phyloP scores from a whole-genome alignment of 139 green algal genomes.

The Chara braunii region DNA sequence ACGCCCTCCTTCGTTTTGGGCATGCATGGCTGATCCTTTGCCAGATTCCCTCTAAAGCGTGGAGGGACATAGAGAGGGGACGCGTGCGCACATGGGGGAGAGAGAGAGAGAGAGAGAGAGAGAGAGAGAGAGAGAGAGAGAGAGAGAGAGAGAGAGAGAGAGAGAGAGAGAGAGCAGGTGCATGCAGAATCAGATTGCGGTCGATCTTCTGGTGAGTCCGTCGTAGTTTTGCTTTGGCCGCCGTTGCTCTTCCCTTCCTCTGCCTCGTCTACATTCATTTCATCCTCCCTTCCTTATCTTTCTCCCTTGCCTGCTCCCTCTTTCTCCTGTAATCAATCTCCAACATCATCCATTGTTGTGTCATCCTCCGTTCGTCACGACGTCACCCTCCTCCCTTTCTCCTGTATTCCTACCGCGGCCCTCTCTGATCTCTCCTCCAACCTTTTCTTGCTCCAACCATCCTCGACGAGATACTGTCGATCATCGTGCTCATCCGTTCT shows the following conservation, averaged over 20 bases:
- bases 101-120: background rate
- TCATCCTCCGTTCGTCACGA: too few relatives aligned
- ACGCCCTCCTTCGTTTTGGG: too few relatives aligned
- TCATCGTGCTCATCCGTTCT: too few relatives aligned
- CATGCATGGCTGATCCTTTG: too few relatives aligned
- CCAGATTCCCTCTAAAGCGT: too few relatives aligned
- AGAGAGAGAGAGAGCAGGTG: background rate
- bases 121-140: background rate
- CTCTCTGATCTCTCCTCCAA: too few relatives aligned
- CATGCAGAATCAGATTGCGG: background rate
- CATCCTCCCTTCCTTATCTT: background rate
- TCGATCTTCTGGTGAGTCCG: background rate
- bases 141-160: background rate
- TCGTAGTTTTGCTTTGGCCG: background rate
- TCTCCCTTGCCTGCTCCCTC: background rate
- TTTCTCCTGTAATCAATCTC: too few relatives aligned
- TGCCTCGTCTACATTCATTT: background rate
- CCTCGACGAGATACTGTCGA: too few relatives aligned
- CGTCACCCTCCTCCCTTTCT: too few relatives aligned
- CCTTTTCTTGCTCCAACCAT: too few relatives aligned
- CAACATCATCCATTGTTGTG: too few relatives aligned
- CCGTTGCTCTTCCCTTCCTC: background rate
- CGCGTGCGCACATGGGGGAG: background rate
- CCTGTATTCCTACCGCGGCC: too few relatives aligned
- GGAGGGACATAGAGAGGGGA: background rate